Evolutionary conservation across 83 land plant species (phyloP).

Genomic region (Picea engelmannii): DNA sequence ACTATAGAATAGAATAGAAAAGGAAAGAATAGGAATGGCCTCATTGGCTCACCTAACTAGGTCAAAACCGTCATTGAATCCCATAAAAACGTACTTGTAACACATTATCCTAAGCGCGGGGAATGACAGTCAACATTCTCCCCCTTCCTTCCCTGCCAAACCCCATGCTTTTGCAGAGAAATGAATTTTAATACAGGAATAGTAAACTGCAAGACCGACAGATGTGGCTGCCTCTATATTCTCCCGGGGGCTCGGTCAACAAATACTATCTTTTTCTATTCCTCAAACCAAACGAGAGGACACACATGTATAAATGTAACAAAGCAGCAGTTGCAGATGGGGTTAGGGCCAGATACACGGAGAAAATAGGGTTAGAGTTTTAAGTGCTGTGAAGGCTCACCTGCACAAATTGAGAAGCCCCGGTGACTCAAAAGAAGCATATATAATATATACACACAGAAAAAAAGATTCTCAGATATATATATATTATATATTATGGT

Average conservation of each 20-base stretch:
- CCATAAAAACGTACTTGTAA: not conserved
- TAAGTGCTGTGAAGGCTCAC: not conserved
- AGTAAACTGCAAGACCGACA: constrained; percentile 8
- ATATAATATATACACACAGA: not conserved
- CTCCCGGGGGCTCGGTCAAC: not conserved
- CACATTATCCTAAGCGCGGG: constrained; percentile 13
- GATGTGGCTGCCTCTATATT: constrained; percentile 5
- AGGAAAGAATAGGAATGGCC: no score
- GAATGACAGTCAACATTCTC: constrained; percentile 17
- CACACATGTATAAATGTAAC: not conserved
- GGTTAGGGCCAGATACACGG: no score
- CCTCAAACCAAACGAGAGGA: not conserved
- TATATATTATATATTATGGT: not conserved
- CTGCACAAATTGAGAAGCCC: not conserved
- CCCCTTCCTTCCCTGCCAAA: not conserved
- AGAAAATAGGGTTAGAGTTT: no score
- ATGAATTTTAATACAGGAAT: not conserved
- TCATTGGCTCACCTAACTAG: constrained; percentile 14
- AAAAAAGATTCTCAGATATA: not conserved
- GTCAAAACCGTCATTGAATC: constrained; percentile 15
- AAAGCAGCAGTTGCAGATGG: constrained; percentile 10
- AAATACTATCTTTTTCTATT: not conserved
- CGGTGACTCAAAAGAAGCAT: not conserved
- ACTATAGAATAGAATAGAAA: no score
- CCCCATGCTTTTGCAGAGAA: constrained; percentile 4